Conservation (phyloP, 208 protist genomes). For the Acanthamoeba triangularis region DNA sequence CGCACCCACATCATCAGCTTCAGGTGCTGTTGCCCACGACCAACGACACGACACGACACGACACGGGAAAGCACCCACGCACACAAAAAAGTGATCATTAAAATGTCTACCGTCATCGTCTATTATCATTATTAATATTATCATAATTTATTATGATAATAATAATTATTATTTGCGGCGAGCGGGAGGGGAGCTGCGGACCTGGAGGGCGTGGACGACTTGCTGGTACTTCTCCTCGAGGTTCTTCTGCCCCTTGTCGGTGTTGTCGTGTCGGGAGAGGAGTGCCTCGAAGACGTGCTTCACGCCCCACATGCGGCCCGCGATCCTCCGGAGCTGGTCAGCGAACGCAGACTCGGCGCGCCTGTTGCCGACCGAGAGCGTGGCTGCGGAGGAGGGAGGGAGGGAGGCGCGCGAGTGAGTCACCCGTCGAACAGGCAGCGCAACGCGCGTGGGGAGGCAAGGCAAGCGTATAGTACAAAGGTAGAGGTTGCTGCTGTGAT, state of each 20-base stretch:
- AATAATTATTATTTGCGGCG: too few species aligned
- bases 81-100: background rate
- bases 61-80: background rate
- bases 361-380: background rate
- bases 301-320: background rate
- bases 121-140: too few species aligned
- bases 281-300: slow-evolving; percentile 19
- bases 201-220: background rate
- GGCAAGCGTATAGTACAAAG: background rate
- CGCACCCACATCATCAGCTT: slow-evolving; percentile 21
- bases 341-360: background rate
- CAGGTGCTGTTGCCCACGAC: background rate
- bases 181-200: background rate
- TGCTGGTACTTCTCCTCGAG: background rate
- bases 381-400: background rate
- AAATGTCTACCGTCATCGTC: too few species aligned
- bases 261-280: slow-evolving; percentile 11
- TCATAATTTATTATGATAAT: too few species aligned
- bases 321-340: background rate
- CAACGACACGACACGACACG: too few species aligned
- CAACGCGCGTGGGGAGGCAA: background rate
- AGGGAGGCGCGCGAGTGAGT: too few species aligned
- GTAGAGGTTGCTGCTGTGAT: background rate
- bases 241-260: slow-evolving; percentile 29
- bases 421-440: background rate